Conservation (phyloP, 2,329 filamentous ascomycete genomes). For the Gnomoniopsis smithogilvyi region DNA sequence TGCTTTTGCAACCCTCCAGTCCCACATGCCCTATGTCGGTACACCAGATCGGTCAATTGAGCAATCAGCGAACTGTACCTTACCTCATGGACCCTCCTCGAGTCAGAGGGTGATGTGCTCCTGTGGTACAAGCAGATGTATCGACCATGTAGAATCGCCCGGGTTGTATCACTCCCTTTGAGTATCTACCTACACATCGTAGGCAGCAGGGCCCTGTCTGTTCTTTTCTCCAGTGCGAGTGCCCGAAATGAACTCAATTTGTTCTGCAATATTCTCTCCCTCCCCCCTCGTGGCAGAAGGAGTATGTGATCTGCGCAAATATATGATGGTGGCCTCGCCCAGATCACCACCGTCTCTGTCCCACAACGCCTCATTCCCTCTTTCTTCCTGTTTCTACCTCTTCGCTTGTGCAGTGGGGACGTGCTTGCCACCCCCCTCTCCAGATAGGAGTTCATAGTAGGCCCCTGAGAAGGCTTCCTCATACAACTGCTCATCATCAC, state of each 20-base stretch:
- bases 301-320: constrained; percentile 11
- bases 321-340: constrained; percentile 12
- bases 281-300: not conserved
- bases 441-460: not conserved
- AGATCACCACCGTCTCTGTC: constrained; percentile 7
- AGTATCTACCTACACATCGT: constrained; percentile 4
- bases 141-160: constrained; percentile 9
- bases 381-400: not conserved
- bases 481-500: not conserved
- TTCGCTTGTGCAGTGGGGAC: not conserved
- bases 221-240: not conserved
- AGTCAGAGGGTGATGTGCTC: constrained; percentile 10
- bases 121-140: constrained; percentile 9
- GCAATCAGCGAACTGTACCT: constrained; percentile 3
- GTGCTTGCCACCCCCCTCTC: not conserved
- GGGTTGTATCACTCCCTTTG: not conserved
- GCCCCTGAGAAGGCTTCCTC: not conserved
- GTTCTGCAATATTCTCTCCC: not conserved
- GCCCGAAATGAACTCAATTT: not conserved
- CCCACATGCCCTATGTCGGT: not conserved
- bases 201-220: constrained; percentile 5
- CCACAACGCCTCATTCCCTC: constrained; percentile 8
- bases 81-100: not conserved
- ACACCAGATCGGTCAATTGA: constrained; percentile 6
- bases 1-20: not conserved